These are phyloP conservation scores for Colletotrichum chrysophilum DNA, from an alignment of 2,329 filamentous ascomycete species.

Conservation along the genomic window DNA sequence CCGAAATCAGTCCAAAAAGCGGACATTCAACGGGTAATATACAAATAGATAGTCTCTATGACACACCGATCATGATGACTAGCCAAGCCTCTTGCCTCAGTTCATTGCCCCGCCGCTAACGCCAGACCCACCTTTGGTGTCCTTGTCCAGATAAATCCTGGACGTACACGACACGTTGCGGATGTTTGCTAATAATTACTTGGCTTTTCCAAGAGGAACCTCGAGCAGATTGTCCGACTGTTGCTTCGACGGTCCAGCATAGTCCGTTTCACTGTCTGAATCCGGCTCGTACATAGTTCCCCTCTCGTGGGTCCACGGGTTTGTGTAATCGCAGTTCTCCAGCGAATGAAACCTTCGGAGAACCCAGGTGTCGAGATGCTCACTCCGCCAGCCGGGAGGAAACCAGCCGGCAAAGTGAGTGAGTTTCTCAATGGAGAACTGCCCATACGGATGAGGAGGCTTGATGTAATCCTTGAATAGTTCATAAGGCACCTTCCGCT, in stretches of 20 bases:
- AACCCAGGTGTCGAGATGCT: background rate
- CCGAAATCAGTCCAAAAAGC: too few species aligned
- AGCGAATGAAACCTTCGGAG: background rate
- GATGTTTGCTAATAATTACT: background rate
- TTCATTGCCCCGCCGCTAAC: background rate
- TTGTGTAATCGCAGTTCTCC: background rate
- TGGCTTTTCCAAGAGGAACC: background rate
- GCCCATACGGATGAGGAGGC: background rate
- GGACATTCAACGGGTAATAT: too few species aligned
- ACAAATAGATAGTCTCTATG: too few species aligned
- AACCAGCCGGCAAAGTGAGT: background rate
- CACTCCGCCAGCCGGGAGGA: background rate
- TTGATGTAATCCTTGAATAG: fast-evolving
- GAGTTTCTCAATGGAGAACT: background rate
- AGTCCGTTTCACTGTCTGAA: background rate
- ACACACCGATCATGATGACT: too few species aligned
- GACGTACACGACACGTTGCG: background rate
- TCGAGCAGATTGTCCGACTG: background rate
- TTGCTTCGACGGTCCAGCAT: background rate
- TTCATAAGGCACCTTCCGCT: background rate
- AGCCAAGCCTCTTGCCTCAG: background rate
- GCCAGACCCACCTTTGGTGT: background rate
- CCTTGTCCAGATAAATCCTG: background rate
- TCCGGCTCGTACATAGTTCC: fast-evolving
- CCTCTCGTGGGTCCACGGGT: background rate